Percentiles rank a stretch among this genome's conserved stretches.
These are phyloP conservation scores for Kwoniella dendrophila DNA, from an alignment of 768 basidiomycete species.

Conservation along the genomic window DNA sequence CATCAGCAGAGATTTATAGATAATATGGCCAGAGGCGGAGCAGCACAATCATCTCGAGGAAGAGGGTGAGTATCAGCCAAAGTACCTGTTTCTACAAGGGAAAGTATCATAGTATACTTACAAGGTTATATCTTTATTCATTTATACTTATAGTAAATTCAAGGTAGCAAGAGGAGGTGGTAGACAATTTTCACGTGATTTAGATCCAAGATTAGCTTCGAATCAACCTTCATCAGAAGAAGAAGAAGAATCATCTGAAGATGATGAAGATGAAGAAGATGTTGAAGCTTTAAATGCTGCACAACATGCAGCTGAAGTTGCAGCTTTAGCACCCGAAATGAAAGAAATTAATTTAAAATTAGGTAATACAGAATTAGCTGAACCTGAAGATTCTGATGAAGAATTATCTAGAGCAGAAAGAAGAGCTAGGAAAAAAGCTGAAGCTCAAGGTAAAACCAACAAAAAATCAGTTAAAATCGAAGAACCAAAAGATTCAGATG, in stretches of 20 bases:
- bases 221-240: constrained; percentile 23
- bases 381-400: constrained; percentile 23
- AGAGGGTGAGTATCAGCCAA: constrained; percentile 43
- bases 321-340: constrained; percentile 51
- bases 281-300: constrained; percentile 50
- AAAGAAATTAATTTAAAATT: constrained; percentile 44
- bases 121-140: not conserved
- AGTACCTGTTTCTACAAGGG: not conserved
- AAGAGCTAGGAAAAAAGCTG: constrained; percentile 81
- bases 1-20: no score
- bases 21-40: constrained; percentile 49
- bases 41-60: constrained; percentile 43
- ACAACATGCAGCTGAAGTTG: constrained; percentile 47
- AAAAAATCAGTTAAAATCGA: constrained; percentile 50
- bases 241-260: constrained; percentile 39
- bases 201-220: constrained; percentile 35
- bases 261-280: constrained; percentile 48
- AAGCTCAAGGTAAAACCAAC: constrained; percentile 57
- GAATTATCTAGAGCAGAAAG: constrained; percentile 72
- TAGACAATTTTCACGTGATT: constrained; percentile 70
- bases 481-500: constrained; percentile 28
- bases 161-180: constrained; percentile 88
- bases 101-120: not conserved
- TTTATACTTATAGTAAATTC: constrained; percentile 68
- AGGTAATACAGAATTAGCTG: constrained; percentile 56